Evolutionary conservation across 1,139 yeast genomes (phyloP).

Genomic region (Kodamaea fungicola): DNA sequence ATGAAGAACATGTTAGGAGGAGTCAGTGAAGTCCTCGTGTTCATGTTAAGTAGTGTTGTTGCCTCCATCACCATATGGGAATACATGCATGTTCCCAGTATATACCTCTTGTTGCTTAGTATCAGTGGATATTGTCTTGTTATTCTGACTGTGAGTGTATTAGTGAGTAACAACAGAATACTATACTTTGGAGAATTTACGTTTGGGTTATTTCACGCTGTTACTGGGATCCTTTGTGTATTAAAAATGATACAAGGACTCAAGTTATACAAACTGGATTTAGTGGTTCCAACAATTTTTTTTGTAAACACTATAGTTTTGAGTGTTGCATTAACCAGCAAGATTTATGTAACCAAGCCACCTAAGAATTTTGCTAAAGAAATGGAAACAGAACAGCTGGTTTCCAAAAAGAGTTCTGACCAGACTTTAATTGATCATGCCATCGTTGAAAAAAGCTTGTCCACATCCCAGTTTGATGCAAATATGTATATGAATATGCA

Average conservation of each 20-base stretch:
- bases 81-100: slow-evolving; percentile 1
- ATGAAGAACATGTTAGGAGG: neutral
- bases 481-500: too few relatives aligned
- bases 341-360: neutral
- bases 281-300: slow-evolving; percentile 2
- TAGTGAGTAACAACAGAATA: neutral
- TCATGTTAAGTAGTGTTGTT: slow-evolving; percentile 3
- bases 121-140: slow-evolving; percentile 6
- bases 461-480: too few relatives aligned
- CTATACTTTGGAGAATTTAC: slow-evolving; percentile 8
- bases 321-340: neutral
- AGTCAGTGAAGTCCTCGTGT: slow-evolving; percentile 3
- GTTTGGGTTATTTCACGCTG: slow-evolving; percentile 14
- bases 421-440: slow-evolving; percentile 5
- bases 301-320: neutral
- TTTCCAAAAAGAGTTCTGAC: slow-evolving; percentile 7
- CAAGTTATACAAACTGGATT: slow-evolving; percentile 1
- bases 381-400: neutral
- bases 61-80: slow-evolving; percentile 5
- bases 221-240: slow-evolving; percentile 18
- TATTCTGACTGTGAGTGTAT: slow-evolving; percentile 1
- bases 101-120: slow-evolving; percentile 1
- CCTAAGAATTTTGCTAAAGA: neutral
- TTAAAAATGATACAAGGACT: slow-evolving; percentile 12
- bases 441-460: neutral